These are phyloP conservation scores for Plasmopara muralis DNA, from an alignment of 352 stramenopile genomes.

Conservation along the genomic window DNA sequence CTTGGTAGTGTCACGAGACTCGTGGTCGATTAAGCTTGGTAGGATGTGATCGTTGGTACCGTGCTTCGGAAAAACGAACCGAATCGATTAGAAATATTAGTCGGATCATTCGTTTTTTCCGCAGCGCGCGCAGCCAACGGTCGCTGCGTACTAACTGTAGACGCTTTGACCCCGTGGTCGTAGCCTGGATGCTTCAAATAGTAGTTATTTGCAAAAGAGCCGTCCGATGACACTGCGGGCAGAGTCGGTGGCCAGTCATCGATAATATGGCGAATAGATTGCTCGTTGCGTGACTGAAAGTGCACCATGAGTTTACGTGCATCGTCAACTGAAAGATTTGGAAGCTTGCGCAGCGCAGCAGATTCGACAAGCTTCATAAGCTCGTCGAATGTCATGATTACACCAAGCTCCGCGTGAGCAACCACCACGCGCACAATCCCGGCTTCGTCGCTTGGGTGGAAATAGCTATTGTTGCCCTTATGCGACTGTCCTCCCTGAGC, in stretches of 20 bases:
- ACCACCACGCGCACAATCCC: constrained; percentile 48
- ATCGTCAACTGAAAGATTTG: constrained; percentile 44
- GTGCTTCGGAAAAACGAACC: too few relatives aligned
- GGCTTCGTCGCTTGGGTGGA: constrained; percentile 43
- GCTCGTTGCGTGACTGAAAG: constrained; percentile 44
- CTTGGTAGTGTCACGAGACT: too few relatives aligned
- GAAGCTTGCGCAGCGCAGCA: constrained; percentile 43
- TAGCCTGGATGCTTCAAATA: constrained; percentile 18
- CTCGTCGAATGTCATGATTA: constrained; percentile 62
- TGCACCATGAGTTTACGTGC: constrained; percentile 36
- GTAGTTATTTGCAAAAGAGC: not conserved
- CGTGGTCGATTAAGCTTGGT: too few relatives aligned
- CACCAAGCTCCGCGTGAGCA: constrained; percentile 45
- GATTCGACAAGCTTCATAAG: constrained; percentile 49
- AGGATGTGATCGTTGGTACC: too few relatives aligned
- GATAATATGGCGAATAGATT: constrained; percentile 46
- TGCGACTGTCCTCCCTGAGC: constrained; percentile 20
- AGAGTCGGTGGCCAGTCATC: constrained; percentile 28
- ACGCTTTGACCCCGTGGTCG: constrained; percentile 4
- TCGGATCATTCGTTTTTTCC: too few relatives aligned
- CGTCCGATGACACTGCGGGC: not conserved
- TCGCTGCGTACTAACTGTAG: not conserved
- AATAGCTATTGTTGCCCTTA: constrained; percentile 24
- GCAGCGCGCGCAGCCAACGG: not conserved
- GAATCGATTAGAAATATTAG: too few relatives aligned